Conservation (phyloP, 129 eudicot genomes). For the Lactuca saligna region DNA sequence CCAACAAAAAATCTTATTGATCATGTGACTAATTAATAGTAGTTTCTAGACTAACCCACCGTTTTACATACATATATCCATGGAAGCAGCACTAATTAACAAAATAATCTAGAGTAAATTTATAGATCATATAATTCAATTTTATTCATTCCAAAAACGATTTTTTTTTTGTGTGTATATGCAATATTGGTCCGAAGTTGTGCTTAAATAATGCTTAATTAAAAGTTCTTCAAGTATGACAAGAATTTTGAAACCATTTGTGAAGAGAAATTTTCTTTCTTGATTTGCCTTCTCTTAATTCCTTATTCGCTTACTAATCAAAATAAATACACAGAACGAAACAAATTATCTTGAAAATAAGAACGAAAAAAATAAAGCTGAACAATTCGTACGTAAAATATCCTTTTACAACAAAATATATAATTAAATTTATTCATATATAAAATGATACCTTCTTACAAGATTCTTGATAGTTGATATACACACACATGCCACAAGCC, state of each 20-base stretch:
- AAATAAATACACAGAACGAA: slow-evolving; percentile 8
- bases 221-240: slow-evolving; percentile 8
- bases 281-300: background rate
- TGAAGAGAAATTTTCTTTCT: background rate
- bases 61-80: slow-evolving; percentile 5
- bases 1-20: background rate
- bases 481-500: slow-evolving; percentile 25
- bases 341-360: background rate
- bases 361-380: slow-evolving; percentile 4
- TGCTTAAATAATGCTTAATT: background rate
- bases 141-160: background rate
- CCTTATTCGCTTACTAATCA: background rate
- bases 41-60: background rate
- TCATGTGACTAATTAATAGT: background rate
- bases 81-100: slow-evolving; percentile 11
- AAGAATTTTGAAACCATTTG: slow-evolving; percentile 1
- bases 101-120: background rate
- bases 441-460: slow-evolving; percentile 21
- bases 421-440: slow-evolving; percentile 21
- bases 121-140: background rate
- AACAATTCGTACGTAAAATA: background rate
- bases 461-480: slow-evolving; percentile 18
- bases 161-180: background rate
- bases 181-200: background rate
- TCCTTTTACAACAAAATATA: slow-evolving; percentile 13